Base-by-base conservation (phyloP, 306 rosid genomes). In the Cucurbita maxima region DNA sequence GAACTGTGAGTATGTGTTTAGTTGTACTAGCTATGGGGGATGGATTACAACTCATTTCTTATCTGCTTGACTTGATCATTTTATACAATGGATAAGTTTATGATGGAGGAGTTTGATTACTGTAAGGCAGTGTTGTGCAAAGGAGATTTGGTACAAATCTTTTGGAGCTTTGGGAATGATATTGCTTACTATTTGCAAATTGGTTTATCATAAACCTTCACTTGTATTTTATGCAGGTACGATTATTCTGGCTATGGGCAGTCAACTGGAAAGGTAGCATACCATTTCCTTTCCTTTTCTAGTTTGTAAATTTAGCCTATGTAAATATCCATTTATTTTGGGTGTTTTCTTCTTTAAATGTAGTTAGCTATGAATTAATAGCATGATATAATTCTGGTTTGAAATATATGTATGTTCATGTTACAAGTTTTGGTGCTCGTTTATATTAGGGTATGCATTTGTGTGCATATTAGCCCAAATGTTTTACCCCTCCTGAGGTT, bases 261-360 rank as follows among this genome's bases (percentile, higher is more conserved):
- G 0, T 30, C 34, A 45, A 87, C 96, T 57, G 98, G 98, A 82
- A 92, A 92, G 96, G 98, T 92, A 81, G 68, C 86, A 54, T 71
- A 54, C 77, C 45, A 19, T 37, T 20, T 22, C 58, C 64, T 47
- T 25, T 47, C 14, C 34, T 22, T 70, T 30, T 71, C 47, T 51
- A 18, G 10, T 22, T 67, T 13, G 19, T 19, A 10, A 63, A n/a
- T n/a, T n/a, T n/a, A n/a, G n/a, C n/a, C n/a, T n/a, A n/a, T n/a
- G n/a, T n/a, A n/a, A n/a, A n/a, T n/a, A n/a, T n/a, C n/a, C n/a
- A n/a, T n/a, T n/a, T n/a, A n/a, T n/a, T n/a, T n/a, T n/a, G n/a
- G n/a, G n/a, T n/a, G n/a, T n/a, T n/a, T n/a, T n/a, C n/a, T n/a
- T n/a, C n/a, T n/a, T n/a, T n/a, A n/a, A n/a, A n/a, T n/a, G n/a